Percentiles rank a stretch among this genome's conserved stretches.
Conservation (phyloP, 2,329 filamentous ascomycete species). For the Basipetospora chlamydospora region DNA sequence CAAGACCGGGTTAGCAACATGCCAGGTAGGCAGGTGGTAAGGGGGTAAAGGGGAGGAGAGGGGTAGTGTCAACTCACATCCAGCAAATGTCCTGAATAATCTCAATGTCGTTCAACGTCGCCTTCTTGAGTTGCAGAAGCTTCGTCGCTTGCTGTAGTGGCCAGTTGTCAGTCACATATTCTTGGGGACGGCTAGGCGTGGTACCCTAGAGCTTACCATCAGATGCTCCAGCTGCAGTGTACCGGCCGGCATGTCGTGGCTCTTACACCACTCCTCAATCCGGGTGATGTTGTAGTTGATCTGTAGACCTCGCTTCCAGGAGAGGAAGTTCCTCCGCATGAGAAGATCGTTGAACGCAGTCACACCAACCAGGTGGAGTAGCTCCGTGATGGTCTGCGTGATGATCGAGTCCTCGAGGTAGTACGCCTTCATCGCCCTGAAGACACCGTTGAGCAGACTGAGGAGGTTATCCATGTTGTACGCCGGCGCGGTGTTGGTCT, state of each 20-base stretch:
- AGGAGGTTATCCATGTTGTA: conserved; percentile 99
- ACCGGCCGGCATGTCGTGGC: conserved; percentile 97
- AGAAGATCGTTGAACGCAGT: conserved; percentile 97
- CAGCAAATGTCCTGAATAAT: conserved; percentile 99
- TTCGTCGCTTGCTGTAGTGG: conserved; percentile 76
- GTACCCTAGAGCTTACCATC: conserved; percentile 50
- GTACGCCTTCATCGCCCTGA: conserved; percentile 97
- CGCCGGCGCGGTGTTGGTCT: conserved; percentile 79
- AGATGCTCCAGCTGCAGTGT: conserved; percentile 94
- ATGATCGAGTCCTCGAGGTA: conserved; percentile 95
- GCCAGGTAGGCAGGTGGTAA: no score
- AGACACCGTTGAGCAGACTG: conserved; percentile 89
- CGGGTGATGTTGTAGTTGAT: conserved; percentile 99
- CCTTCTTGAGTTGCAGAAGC: conserved; percentile 95
- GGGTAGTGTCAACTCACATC: conserved; percentile 59
- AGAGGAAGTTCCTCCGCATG: conserved; percentile 96
- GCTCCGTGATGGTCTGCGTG: conserved; percentile 86
- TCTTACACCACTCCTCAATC: conserved; percentile 99
- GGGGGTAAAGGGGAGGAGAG: background rate
- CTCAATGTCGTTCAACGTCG: conserved; percentile 96
- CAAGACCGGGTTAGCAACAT: conserved; percentile 2
- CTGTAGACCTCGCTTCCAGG: conserved; percentile 96
- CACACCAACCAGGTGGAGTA: conserved; percentile 83
- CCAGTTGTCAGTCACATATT: background rate
- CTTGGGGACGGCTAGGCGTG: background rate